These are phyloP conservation scores for Pugionium cornutum DNA, from an alignment of 345 rosid species.

Conservation along the genomic window DNA sequence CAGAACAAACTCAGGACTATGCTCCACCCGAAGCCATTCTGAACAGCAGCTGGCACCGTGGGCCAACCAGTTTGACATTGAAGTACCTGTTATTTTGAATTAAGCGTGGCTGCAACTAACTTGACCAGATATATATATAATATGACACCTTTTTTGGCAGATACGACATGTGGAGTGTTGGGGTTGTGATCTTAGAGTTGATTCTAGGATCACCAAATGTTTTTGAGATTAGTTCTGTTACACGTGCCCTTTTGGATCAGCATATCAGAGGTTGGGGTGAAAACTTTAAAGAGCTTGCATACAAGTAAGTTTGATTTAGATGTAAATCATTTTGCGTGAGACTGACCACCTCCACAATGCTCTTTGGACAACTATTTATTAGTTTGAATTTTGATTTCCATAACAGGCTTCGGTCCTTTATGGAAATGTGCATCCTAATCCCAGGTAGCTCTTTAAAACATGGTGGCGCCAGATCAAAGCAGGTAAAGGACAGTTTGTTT, in stretches of 20 bases:
- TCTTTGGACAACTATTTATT: conserved; percentile 10
- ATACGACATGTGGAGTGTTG: conserved; percentile 97
- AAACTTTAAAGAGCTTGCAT: conserved; percentile 81
- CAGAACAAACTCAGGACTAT: conserved; percentile 86
- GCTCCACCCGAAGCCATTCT: conserved; percentile 87
- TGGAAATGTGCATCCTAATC: conserved; percentile 89
- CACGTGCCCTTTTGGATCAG: conserved; percentile 77
- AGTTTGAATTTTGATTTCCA: conserved; percentile 17
- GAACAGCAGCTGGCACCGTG: conserved; percentile 80
- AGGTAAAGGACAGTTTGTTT: conserved; percentile 28
- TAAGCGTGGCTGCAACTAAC: conserved; percentile 6
- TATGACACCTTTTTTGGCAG: conserved; percentile 41
- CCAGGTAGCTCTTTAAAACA: conserved; percentile 71
- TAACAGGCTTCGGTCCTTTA: conserved; percentile 77
- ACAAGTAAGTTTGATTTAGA: conserved; percentile 56
- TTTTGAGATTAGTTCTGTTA: conserved; percentile 67
- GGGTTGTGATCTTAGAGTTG: conserved; percentile 90
- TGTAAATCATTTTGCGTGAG: conserved; percentile 13
- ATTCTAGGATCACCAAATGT: conserved; percentile 88
- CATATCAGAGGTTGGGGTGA: conserved; percentile 88
- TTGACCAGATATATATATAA: conserved; percentile 1
- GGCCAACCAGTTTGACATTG: conserved; percentile 48
- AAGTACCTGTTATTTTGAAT: conserved; percentile 51
- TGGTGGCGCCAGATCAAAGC: conserved; percentile 41
- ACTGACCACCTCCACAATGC: not conserved